A percentile compares a stretch with the other conserved stretches of the same genome.
phyloP scores from a whole-genome alignment of 129 eudicot species.

The Apium graveolens region DNA sequence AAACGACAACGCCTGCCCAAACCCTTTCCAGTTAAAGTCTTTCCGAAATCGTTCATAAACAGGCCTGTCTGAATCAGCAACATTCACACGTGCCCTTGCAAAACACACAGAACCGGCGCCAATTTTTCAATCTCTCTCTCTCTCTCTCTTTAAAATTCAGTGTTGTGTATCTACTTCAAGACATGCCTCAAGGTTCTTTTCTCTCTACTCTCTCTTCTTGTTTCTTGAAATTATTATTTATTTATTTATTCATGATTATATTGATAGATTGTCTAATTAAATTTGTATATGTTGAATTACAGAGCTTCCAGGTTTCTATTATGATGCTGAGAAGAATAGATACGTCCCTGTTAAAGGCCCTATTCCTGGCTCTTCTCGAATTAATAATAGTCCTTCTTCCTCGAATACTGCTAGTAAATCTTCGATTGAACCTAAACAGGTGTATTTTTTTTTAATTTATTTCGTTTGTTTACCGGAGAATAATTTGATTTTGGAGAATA shows the following conservation, averaged over 20 bases:
- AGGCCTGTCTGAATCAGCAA: too few species aligned
- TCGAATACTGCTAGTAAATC: constrained; percentile 19
- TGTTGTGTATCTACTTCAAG: not conserved
- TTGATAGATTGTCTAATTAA: not conserved
- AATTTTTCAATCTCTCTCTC: too few species aligned
- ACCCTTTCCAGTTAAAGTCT: too few species aligned
- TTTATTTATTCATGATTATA: not conserved
- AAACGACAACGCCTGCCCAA: too few species aligned
- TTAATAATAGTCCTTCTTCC: constrained; percentile 11
- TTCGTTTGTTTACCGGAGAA: too few species aligned
- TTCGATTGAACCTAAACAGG: constrained; percentile 17
- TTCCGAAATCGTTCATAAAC: too few species aligned
- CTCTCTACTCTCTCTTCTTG: too few species aligned
- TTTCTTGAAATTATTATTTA: not conserved
- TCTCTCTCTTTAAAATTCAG: not conserved
- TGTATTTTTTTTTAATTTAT: not conserved
- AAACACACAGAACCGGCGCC: too few species aligned
- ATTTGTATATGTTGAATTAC: not conserved
- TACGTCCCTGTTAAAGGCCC: constrained; percentile 72
- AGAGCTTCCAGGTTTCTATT: constrained; percentile 92
- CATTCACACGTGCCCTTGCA: too few species aligned
- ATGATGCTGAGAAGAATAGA: constrained; percentile 65
- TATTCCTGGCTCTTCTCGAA: constrained; percentile 75
- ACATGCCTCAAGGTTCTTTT: constrained; percentile 2
- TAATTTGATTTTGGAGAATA: too few species aligned